Base-by-base conservation (phyloP, 2,329 filamentous ascomycete genomes). In the Hortaea sp. region DNA sequence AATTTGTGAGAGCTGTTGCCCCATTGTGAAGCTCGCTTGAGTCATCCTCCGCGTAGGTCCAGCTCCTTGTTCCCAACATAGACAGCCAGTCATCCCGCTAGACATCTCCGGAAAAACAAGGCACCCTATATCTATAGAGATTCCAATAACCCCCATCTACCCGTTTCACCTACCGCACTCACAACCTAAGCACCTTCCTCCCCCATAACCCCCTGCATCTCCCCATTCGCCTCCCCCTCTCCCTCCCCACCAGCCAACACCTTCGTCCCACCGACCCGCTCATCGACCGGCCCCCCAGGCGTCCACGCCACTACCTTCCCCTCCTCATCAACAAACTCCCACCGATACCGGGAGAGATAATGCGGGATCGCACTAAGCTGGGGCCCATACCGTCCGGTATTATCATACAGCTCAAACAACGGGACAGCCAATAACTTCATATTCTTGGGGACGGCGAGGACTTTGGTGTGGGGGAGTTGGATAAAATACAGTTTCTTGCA, bases 401-500 rank as follows among this genome's bases (percentile, higher is more conserved):
- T 98, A 62, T 98, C 92, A 72, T 98, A 98, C 35, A 98, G 80
- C 70, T 98, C 92, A 68, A 97, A 97, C 1, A 98, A 76, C 0
- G 92, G 92, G 1, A 98, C 92, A 1, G 92, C 92, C 37, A 98
- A 82, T 27, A 98, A 81, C 66, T 98, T 98, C 92, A 98, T 97
- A 70, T 98, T 98, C 73, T 98, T 98, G 0, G 92, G 92, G 6
- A 98, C 92, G 60, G 86, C 94, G 39, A 98, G 77, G 10, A 97
- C 85, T 71, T 95, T 97, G 58, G 84, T 88, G 66, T 88, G 81
- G 0, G 92, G 92, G 29, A 98, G 74, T 65, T 95, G 87, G 55
- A 98, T 95, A 52, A 97, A 88, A 69, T 97, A 98, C 38, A 97
- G 76, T 76, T 98, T 98, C 75, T 98, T 98, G 73, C 90, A 95